Evolutionary conservation across 2,329 filamentous ascomycete genomes (phyloP).

Genomic region (Xylaria hypoxylon): DNA sequence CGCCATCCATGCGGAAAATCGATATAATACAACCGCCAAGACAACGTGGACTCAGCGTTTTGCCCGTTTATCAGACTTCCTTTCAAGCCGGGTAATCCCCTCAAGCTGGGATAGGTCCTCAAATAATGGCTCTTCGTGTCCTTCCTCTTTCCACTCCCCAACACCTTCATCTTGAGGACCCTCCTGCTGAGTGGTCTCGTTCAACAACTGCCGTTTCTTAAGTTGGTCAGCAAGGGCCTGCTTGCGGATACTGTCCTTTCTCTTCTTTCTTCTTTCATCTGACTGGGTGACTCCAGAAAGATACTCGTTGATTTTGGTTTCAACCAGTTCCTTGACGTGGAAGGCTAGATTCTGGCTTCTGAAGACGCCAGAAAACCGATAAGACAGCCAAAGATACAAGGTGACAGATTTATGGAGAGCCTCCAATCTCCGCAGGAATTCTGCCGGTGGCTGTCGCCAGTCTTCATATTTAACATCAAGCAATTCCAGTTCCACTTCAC

Average conservation of each 20-base stretch:
- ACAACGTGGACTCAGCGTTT: slow-evolving; percentile 8
- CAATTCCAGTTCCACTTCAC: slow-evolving; percentile 76
- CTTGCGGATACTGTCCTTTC: slow-evolving; percentile 45
- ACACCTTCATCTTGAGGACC: slow-evolving; percentile 40
- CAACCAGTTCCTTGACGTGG: slow-evolving; percentile 81
- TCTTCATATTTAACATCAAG: slow-evolving; percentile 71
- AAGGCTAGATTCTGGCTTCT: slow-evolving; percentile 79
- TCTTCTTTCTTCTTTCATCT: slow-evolving; percentile 52
- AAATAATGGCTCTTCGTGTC: slow-evolving; percentile 53
- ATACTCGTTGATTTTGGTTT: slow-evolving; percentile 76
- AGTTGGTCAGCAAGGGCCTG: slow-evolving; percentile 34
- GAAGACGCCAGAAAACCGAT: slow-evolving; percentile 86
- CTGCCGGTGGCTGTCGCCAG: slow-evolving; percentile 54
- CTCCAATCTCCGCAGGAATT: slow-evolving; percentile 78
- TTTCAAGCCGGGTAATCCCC: slow-evolving; percentile 31
- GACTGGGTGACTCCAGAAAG: slow-evolving; percentile 67
- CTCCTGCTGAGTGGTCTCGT: slow-evolving; percentile 31
- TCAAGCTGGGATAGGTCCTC: slow-evolving; percentile 43
- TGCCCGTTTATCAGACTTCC: background rate
- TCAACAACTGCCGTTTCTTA: slow-evolving; percentile 44
- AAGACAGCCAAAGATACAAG: slow-evolving; percentile 92
- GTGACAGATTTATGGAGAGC: slow-evolving; percentile 83
- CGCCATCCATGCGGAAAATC: slow-evolving; percentile 32
- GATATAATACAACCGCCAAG: slow-evolving; percentile 27
- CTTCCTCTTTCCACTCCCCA: slow-evolving; percentile 52